Evolutionary conservation across 202 grass and related monocot genomes (phyloP).

Genomic region (Digitaria exilis): DNA sequence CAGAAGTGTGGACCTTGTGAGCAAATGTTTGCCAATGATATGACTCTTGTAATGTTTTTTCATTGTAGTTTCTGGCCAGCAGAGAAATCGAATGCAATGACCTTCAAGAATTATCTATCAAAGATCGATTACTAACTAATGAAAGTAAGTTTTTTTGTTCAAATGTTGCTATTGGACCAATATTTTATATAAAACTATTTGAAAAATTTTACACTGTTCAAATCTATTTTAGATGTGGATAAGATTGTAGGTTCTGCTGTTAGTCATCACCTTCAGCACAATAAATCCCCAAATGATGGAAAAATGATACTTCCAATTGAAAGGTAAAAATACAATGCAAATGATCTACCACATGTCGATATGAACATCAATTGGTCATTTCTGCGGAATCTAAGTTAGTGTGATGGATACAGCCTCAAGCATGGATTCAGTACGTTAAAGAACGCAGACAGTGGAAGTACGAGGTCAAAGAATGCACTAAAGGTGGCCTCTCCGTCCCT

Average conservation of each 20-base stretch:
- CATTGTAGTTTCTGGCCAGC: constrained; percentile 60
- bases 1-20: constrained; percentile 9
- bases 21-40: not conserved
- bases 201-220: constrained; percentile 10
- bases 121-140: constrained; percentile 62
- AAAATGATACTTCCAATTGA: constrained; percentile 55
- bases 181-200: not conserved
- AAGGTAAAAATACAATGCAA: constrained; percentile 47
- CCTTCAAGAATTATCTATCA: constrained; percentile 69
- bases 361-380: constrained; percentile 7
- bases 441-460: constrained; percentile 48
- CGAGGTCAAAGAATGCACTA: constrained; percentile 63
- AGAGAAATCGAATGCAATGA: constrained; percentile 58
- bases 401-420: constrained; percentile 58
- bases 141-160: constrained; percentile 58
- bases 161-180: constrained; percentile 5
- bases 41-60: not conserved
- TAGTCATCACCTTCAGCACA: constrained; percentile 53
- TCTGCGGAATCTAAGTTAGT: constrained; percentile 33
- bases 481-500: constrained; percentile 41
- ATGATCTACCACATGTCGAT: not conserved
- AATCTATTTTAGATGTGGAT: constrained; percentile 62
- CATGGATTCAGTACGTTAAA: constrained; percentile 61
- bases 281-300: constrained; percentile 33
- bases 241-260: constrained; percentile 65